Evolutionary conservation across 129 eudicot species (phyloP), one percentile per base, ranked within the genome.

Genomic region (Rutidosis leptorrhynchoides): DNA sequence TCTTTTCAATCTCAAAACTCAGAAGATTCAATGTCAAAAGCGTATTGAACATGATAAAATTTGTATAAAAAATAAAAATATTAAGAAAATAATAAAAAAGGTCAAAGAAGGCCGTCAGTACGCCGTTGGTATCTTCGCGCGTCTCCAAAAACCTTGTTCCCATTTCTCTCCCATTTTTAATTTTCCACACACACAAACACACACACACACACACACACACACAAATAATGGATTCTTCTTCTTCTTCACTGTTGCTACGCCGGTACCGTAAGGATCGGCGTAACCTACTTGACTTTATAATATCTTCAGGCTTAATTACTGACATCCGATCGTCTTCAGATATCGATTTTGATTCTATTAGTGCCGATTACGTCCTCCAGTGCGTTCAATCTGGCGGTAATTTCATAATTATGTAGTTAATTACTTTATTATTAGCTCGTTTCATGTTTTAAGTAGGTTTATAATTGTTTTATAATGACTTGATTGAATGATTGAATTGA

Each of bases 201-300:
- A 35, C n/a, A 22, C 25, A 43, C 54, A 24, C 21, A 30, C 15
- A 23, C 6, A 11, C 28, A 8, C 60, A 35, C n/a, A 22, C 25
- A 43, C 54, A 24, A 14, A 16, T 1, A 22, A 60, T 74, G 87
- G 75, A 74, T 16, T 72, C 84, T 30, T 46, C 74, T 1, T 20
- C 28, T 10, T 54, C 37, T 22, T 54, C 59, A 53, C 6, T 9
- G 1, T 63, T 83, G 74, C 61, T 85, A 3, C 80, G 79, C 22
- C 83, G 80, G 16, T 86, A 80, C 80, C 89, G 98, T 9, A 42
- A 68, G 69, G 98, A 93, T 82, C 95, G 98, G 63, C 87, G 87
- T 46, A 88, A 88, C 80, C 91, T 93, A 4, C 86, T 93, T 8
- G 77, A 88, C 40, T 88, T 79, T 74, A 73, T 88, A 5, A 22